Base-by-base conservation (phyloP, 2,329 filamentous ascomycete genomes). In the Pseudogymnoascus sp. region DNA sequence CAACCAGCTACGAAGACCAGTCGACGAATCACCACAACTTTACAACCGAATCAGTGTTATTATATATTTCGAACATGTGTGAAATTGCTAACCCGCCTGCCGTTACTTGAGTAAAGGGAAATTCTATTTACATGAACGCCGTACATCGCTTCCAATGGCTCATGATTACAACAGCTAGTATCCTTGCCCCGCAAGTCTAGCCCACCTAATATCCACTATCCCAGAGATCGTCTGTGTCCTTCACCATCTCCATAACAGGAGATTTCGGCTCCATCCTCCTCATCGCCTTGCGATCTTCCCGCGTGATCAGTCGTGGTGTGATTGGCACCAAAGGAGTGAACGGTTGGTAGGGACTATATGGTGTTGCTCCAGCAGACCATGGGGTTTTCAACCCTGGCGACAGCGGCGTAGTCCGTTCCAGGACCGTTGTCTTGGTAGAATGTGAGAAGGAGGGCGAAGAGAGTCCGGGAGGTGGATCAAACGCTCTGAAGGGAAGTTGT, bases 311-410 rank as follows among this genome's bases (percentile, higher is more conserved):
- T 18, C 84, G 85, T n/a, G 90, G 89, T 31, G 90, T 92, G 60
- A 93, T 84, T 1, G 90, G 90, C 61, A 91, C 82, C 59, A 90
- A 79, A 1, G 89, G 88, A 5, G 87, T 89, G 72, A 87, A 90
- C 0, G 90, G 90, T 78, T 93, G 90, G 69, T 93, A 93, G 0
- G 90, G 88, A 63, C 84, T 86, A 74, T 93, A 93, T 1, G 89
- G 89, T 21, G 86, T 82, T 1, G 84, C 80, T 21, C 79, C 80
- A 4, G 83, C 84, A 1, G 82, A 85, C 73, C 78, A 83, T 0
- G 88, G 89, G 2, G 85, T 88, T 54, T 82, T 83, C 23, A 84
- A 78, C 18, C 76, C 75, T 0, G 86, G 85, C 2, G 83, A 84
- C 63, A 83, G 70, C 1, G 83, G 81, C 21, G 60, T 59, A 2